Base-by-base conservation (phyloP, 2,329 filamentous ascomycete genomes). In the Didymellaceae sp. region DNA sequence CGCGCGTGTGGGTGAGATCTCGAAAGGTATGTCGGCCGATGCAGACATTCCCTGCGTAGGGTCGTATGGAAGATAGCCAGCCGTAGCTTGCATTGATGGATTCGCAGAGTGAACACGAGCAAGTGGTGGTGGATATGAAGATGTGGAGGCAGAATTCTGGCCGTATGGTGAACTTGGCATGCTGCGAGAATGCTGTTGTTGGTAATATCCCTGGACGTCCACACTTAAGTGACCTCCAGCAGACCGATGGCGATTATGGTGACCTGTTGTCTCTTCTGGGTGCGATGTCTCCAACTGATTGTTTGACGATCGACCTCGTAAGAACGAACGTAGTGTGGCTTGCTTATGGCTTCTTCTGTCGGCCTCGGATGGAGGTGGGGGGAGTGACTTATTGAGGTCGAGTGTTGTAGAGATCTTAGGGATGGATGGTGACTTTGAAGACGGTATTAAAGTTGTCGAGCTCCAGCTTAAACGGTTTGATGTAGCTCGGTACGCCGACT, bases 131-230 rank as follows among this genome's bases (percentile, higher is more conserved):
- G 57, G 50, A 41, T 57, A 47, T 13, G 49, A 18, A 35, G 57
- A 35, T 14, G 32, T 37, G 17, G 43, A 35, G 13, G 47, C 38
- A 11, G 64, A 54, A 22, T 37, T 38, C 44, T 59, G 60, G 35
- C 49, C 56, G 31, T 58, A 57, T 11, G 70, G 70, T 6, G 69
- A 70, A 43, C 48, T 66, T 8, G 70, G 69, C 68, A 72, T 72
- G 54, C 70, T 73, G 13, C 62, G 65, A 41, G 66, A 70, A 42
- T 66, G 61, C 16, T 54, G 54, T 31, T 66, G 59, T 21, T 57
- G 52, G 26, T 61, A 51, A 22, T 56, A 52, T 31, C 32, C 37
- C 41, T 50, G 37, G 8, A 65, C 61, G n/a, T 68, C 61, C 25
- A 66, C 54, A 39, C 42, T 62, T 31, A 69, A 46, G 18, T 57